Evolutionary conservation across 1,139 yeast genomes (phyloP).

Genomic region (Arxiozyma bovina): DNA sequence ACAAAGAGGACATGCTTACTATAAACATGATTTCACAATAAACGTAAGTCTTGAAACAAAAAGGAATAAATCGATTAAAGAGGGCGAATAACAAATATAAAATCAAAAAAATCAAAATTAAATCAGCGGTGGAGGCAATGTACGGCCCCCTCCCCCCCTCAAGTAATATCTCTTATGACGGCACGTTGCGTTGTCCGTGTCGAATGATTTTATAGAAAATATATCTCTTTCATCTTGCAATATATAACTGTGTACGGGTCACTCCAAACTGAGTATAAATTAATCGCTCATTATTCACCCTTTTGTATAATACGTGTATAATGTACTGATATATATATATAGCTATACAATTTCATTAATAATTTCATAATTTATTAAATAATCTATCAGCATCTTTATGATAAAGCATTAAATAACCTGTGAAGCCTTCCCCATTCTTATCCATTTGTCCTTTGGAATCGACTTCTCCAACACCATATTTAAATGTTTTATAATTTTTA

Average conservation of each 20-base stretch:
- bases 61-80: no score
- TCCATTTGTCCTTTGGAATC: constrained; percentile 23
- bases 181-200: not conserved
- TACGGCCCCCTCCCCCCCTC: not conserved
- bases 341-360: not conserved
- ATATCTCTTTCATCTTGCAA: not conserved
- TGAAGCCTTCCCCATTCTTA: constrained; percentile 28
- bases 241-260: not conserved
- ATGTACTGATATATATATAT: not conserved
- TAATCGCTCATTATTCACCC: no score
- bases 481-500: constrained; percentile 24
- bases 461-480: constrained; percentile 29
- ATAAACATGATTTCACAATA: not conserved
- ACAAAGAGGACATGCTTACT: no score
- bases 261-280: not conserved
- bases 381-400: constrained; percentile 5
- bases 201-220: not conserved
- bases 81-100: not conserved
- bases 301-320: not conserved
- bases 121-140: no score
- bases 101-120: no score
- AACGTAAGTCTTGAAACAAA: no score
- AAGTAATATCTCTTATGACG: not conserved
- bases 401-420: constrained; percentile 27
- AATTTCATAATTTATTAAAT: not conserved